Evolutionary conservation across 2,329 filamentous ascomycete species (phyloP), one percentile per base, ranked within the genome.

Genomic region (Stemphylium vesicarium): DNA sequence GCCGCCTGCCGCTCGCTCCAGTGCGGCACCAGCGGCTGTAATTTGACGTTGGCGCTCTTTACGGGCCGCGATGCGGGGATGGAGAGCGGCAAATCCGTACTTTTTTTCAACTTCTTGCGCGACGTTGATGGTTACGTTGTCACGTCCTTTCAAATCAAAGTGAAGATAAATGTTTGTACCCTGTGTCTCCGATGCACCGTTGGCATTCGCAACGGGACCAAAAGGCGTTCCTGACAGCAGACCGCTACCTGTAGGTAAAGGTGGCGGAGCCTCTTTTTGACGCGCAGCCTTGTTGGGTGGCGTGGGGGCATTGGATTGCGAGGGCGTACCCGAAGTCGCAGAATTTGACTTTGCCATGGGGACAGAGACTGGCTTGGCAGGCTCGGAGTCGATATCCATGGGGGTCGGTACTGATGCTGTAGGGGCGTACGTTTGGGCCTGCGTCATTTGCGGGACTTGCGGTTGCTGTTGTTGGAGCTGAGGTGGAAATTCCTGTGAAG

Each of bases 91-190:
- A 82, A 94, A 96, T 20, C 95, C 95, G 73, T 97, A 98, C 59
- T 89, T 90, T 60, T 96, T 92, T 76, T 96, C 92, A 10, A 96
- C 95, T 76, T 98, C 83, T 39, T 92, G 91, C 69, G 94, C 93
- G 63, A 98, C 97, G 75, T 98, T 98, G 77, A 99, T 87, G 57
- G 96, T 94, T 63, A 94, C 92, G 74, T 96, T 96, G 32, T 86
- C 89, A 65, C 91, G 87, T 36, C 92, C 91, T 53, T 88, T 85
- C 35, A 99, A 83, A 0, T 90, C 87, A 53, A 99, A 88, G 50
- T 90, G 88, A 15, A 99, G 83, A 48, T 96, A 85, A 59, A 99
- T 96, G 87, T 96, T 36, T 87, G 92, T 68, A 38, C 70, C 73
- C 38, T 65, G 59, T 8, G 67, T 59, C 80, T 78, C 75, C 13